Evolutionary conservation across 495 filamentous ascomycete species (phyloP).

Genomic region (Penicillium coffeae): DNA sequence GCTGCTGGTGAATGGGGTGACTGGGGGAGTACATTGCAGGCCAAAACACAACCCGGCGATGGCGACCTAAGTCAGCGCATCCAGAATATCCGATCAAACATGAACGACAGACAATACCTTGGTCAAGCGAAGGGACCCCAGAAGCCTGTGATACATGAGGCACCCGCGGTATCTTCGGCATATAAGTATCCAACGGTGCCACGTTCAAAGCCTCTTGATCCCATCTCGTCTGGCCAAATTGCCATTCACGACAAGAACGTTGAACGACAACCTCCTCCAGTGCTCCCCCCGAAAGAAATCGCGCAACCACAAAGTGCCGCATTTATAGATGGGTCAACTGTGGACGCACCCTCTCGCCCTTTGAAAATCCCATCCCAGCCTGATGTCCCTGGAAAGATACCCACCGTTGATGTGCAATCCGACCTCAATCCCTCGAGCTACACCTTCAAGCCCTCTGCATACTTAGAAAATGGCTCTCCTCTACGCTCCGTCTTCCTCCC

Average conservation of each 20-base stretch:
- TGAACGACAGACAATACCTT: slow-evolving; percentile 24
- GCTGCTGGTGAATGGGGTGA: slow-evolving; percentile 62
- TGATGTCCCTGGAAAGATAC: slow-evolving; percentile 34
- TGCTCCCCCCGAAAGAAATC: slow-evolving; percentile 48
- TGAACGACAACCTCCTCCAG: slow-evolving; percentile 39
- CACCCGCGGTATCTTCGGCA: slow-evolving; percentile 13
- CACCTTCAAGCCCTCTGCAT: slow-evolving; percentile 81
- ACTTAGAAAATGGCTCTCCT: slow-evolving; percentile 81
- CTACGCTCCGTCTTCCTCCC: slow-evolving; percentile 87
- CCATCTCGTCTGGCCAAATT: slow-evolving; percentile 16
- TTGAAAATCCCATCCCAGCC: slow-evolving; percentile 28
- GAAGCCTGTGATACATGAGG: slow-evolving; percentile 12
- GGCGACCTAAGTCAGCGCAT: slow-evolving; percentile 45
- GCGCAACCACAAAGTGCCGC: slow-evolving; percentile 16
- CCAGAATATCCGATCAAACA: slow-evolving; percentile 38
- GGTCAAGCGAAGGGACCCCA: slow-evolving; percentile 3
- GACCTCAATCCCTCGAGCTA: slow-evolving; percentile 51
- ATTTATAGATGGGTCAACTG: slow-evolving; percentile 15
- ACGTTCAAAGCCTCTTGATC: slow-evolving; percentile 34
- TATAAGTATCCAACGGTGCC: slow-evolving; percentile 57
- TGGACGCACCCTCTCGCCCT: slow-evolving; percentile 17
- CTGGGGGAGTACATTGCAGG: slow-evolving; percentile 44
- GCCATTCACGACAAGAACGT: slow-evolving; percentile 21
- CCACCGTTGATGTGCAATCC: slow-evolving; percentile 25
- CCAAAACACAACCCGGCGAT: slow-evolving; percentile 24